Evolutionary conservation across 257 asterid genomes (phyloP), one percentile per base, ranked within the genome.

Genomic region (Rhazya stricta): DNA sequence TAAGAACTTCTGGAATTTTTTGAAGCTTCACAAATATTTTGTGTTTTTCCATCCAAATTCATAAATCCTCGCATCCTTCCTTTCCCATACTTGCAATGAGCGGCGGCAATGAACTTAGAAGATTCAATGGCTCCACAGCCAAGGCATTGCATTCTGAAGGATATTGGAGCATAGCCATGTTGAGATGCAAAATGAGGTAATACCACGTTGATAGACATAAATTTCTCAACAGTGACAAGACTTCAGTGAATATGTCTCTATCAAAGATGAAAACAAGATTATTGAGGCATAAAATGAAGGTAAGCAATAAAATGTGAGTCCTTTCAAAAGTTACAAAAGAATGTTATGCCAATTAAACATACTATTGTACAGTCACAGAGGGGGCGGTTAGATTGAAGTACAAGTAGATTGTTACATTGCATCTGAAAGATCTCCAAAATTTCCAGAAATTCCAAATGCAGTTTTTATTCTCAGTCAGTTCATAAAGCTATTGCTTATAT

Each of bases 141-240:
- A 39, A 76, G 69, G 83, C 85, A 72, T 71, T 82, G 90, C 83
- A 71, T 80, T 62, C 60, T 78, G 53, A 84, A 65, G 25, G 85
- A 83, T 54, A 84, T 66, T 78, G 86, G 81, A 81, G 84, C 84
- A 81, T 74, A 68, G 87, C 89, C 87, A 83, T 81, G 71, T 71
- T 25, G 60, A 75, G 71, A 53, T 50, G 77, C 54, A 72, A 70
- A 74, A 78, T 77, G 13, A 45, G 43, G 70, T 30, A 71, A 66
- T 25, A 41, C 54, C 37, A 78, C 67, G 65, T 32, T n/a, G 51
- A 61, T 69, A 60, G 63, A 67, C 84, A 80, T 77, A 67, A 53
- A 8, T 23, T 72, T 60, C 50, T 39, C 45, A 65, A 69, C 48
- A 53, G 7, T 37, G 42, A 60, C 15, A 45, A 8, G 43, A 63